Percentiles rank a stretch among this genome's conserved stretches.
phyloP scores from a whole-genome alignment of 345 rosid genomes.

The Brassica carinata region DNA sequence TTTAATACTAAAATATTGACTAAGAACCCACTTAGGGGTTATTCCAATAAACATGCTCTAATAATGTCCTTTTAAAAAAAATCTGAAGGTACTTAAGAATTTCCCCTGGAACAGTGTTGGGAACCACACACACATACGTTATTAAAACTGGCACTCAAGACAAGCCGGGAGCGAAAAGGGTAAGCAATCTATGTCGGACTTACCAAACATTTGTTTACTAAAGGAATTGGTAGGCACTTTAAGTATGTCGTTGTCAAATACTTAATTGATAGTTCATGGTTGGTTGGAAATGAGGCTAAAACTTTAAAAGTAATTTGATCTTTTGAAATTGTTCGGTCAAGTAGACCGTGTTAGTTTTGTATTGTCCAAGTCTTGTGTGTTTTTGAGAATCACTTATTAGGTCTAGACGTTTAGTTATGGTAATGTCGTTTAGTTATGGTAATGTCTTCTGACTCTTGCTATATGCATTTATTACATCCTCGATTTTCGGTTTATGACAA shows the following conservation, averaged over 20 bases:
- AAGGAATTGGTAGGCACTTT: not conserved
- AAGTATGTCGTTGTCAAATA: not conserved
- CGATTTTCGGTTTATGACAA: not conserved
- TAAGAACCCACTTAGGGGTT: no score
- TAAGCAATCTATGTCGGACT: slow-evolving; percentile 40
- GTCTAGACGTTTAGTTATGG: not conserved
- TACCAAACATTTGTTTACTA: not conserved
- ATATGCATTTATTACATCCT: not conserved
- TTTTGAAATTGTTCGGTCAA: not conserved
- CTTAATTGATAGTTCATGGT: not conserved
- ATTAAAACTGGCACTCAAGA: slow-evolving; percentile 78
- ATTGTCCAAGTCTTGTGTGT: not conserved
- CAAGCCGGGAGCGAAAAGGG: slow-evolving; percentile 85
- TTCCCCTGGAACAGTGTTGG: slow-evolving; percentile 87
- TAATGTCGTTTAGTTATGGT: not conserved
- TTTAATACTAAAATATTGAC: no score
- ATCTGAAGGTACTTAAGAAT: slow-evolving; percentile 74
- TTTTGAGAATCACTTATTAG: not conserved
- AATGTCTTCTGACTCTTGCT: not conserved
- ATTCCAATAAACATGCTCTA: not conserved
- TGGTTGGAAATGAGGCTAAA: not conserved
- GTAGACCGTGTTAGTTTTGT: not conserved
- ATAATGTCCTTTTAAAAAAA: not conserved
- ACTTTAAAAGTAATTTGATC: not conserved
- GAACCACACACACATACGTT: slow-evolving; percentile 88